A percentile compares a stretch with the other conserved stretches of the same genome.
phyloP scores from a whole-genome alignment of 345 rosid genomes.

The Gossypioides kirkii region DNA sequence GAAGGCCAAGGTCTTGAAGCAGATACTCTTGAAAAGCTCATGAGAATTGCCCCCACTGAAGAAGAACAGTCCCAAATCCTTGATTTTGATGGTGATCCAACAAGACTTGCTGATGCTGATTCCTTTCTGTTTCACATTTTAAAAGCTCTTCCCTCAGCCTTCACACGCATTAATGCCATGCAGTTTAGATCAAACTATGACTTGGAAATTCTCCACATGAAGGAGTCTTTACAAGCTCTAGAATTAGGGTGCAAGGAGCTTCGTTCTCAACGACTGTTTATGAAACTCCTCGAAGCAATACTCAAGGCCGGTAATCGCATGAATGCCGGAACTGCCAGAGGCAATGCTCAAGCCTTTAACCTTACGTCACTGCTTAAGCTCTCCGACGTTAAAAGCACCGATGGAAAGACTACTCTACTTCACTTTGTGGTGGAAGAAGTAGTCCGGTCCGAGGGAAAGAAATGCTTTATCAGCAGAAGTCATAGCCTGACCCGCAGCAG shows the following conservation, averaged over 20 bases:
- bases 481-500: conserved; percentile 37
- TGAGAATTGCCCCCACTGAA: conserved; percentile 55
- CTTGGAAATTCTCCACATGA: conserved; percentile 45
- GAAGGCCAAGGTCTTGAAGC: conserved; percentile 52
- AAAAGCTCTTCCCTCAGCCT: conserved; percentile 66
- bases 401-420: conserved; percentile 75
- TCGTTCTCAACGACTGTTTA: conserved; percentile 58
- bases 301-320: conserved; percentile 92
- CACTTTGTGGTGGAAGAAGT: conserved; percentile 87
- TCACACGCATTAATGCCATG: conserved; percentile 56
- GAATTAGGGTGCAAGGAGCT: conserved; percentile 72
- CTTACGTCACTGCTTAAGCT: conserved; percentile 69
- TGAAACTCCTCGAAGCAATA: conserved; percentile 83
- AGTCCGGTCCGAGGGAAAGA: conserved; percentile 72
- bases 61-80: conserved; percentile 63
- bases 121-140: conserved; percentile 65
- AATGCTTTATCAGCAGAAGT: conserved; percentile 46
- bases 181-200: conserved; percentile 59
- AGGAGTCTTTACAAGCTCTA: conserved; percentile 40
- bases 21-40: conserved; percentile 71
- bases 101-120: conserved; percentile 66
- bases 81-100: conserved; percentile 47
- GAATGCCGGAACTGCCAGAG: conserved; percentile 90
- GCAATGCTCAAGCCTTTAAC: conserved; percentile 83
- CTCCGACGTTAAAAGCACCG: conserved; percentile 76